Conservation (phyloP, 1,139 yeast species). For the Pichia cactophila region DNA sequence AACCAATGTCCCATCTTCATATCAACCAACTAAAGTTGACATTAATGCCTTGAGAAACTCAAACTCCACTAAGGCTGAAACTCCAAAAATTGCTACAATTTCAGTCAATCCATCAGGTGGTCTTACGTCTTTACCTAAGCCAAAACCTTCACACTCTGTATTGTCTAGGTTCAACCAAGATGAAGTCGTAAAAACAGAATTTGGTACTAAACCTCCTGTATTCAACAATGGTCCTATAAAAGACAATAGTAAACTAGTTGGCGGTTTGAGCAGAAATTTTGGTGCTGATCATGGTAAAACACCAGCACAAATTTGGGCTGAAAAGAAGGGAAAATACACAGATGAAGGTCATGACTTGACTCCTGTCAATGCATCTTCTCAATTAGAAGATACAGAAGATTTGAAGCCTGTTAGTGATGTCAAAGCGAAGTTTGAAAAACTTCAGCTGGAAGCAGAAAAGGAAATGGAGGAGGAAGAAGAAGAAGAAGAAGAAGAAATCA, state of each 20-base stretch:
- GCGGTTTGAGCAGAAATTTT: slow-evolving; percentile 63
- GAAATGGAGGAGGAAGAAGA: slow-evolving; percentile 20
- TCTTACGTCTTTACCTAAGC: slow-evolving; percentile 58
- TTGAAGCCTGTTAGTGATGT: slow-evolving; percentile 20
- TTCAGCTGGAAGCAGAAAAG: slow-evolving; percentile 20
- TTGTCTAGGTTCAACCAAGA: slow-evolving; percentile 39
- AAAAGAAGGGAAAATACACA: slow-evolving; percentile 63
- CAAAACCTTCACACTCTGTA: slow-evolving; percentile 47
- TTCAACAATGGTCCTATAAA: slow-evolving; percentile 29
- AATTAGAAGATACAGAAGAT: slow-evolving; percentile 22
- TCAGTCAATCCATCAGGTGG: slow-evolving; percentile 32
- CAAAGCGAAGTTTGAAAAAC: slow-evolving; percentile 22
- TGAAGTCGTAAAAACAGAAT: slow-evolving; percentile 34
- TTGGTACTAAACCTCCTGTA: slow-evolving; percentile 50
- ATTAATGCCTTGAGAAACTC: slow-evolving; percentile 33
- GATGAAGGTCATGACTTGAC: slow-evolving; percentile 31
- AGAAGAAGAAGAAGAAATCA: slow-evolving; percentile 22
- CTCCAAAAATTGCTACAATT: slow-evolving; percentile 20
- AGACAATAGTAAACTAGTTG: slow-evolving; percentile 41
- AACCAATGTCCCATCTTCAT: slow-evolving; percentile 54
- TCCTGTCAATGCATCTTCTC: slow-evolving; percentile 23
- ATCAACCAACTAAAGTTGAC: slow-evolving; percentile 55
- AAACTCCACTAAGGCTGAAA: slow-evolving; percentile 27
- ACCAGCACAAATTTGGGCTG: slow-evolving; percentile 96
- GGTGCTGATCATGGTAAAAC: slow-evolving; percentile 76